These are phyloP conservation scores for Cercospora sp. DNA, from an alignment of 2,329 filamentous ascomycete species.

Conservation along the genomic window DNA sequence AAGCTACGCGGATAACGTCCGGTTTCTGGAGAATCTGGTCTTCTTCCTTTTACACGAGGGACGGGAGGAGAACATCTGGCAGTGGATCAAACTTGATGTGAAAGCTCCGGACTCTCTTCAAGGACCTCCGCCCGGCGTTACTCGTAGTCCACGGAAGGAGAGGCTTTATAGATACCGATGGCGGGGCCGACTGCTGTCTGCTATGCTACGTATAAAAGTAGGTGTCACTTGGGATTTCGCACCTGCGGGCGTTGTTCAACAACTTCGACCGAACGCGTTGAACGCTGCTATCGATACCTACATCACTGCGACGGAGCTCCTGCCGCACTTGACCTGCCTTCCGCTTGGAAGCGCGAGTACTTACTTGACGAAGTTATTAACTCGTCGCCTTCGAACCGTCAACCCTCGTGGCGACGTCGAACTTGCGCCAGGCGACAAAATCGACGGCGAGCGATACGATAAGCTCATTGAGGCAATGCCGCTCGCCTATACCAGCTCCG, in stretches of 20 bases:
- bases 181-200: conserved; percentile 27
- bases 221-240: background rate
- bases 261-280: background rate
- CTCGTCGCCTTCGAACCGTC: background rate
- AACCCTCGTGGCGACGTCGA: background rate
- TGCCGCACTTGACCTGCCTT: background rate
- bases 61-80: conserved; percentile 34
- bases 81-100: conserved; percentile 33
- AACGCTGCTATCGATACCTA: conserved; percentile 22
- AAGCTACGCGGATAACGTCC: conserved; percentile 26
- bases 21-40: conserved; percentile 29
- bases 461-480: conserved; percentile 7
- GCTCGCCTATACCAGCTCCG: background rate
- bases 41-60: conserved; percentile 34
- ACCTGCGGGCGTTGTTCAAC: background rate
- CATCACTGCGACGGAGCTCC: conserved; percentile 18
- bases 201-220: conserved; percentile 20
- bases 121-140: background rate
- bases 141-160: background rate
- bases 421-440: background rate
- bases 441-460: conserved; percentile 21
- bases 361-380: conserved; percentile 5
- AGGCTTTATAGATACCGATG: conserved; percentile 23
- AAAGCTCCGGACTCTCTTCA: background rate
- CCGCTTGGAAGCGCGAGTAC: background rate